These are phyloP conservation scores for Tremella fuciformis DNA, from an alignment of 768 basidiomycete genomes.

Conservation along the genomic window DNA sequence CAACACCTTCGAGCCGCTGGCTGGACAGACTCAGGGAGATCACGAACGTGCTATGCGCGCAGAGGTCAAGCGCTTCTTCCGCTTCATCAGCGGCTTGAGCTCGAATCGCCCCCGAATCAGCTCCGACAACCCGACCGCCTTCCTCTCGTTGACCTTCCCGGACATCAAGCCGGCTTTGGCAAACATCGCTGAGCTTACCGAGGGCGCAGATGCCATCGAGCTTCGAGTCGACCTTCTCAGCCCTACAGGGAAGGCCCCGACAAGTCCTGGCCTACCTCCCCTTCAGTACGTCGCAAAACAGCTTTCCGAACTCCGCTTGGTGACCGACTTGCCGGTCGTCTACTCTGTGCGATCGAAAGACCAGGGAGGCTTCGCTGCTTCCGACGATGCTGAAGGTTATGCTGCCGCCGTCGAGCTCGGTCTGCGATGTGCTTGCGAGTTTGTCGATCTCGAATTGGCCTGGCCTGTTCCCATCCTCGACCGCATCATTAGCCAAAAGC, in stretches of 20 bases:
- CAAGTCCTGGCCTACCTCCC: conserved; percentile 63
- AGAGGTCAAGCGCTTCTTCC: conserved; percentile 82
- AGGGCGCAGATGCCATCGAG: conserved; percentile 88
- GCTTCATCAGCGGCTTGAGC: conserved; percentile 70
- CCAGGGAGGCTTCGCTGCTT: conserved; percentile 90
- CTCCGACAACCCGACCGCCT: conserved; percentile 70
- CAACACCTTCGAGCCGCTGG: conserved; percentile 59
- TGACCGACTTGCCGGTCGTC: conserved; percentile 77
- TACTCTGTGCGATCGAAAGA: conserved; percentile 83
- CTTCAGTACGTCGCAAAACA: conserved; percentile 73
- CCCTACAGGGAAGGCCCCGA: conserved; percentile 52
- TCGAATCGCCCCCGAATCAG: conserved; percentile 58
- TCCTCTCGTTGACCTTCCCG: conserved; percentile 88
- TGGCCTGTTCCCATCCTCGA: conserved; percentile 65
- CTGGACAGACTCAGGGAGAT: conserved; percentile 45
- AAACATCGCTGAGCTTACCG: conserved; percentile 67
- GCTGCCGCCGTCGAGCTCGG: conserved; percentile 74
- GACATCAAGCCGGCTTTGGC: conserved; percentile 70
- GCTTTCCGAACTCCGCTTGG: conserved; percentile 70
- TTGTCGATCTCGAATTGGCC: conserved; percentile 83
- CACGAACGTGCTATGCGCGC: conserved; percentile 54
- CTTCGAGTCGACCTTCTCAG: conserved; percentile 87
- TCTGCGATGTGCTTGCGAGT: conserved; percentile 80
- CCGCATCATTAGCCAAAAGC: conserved; percentile 63
- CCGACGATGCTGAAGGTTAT: conserved; percentile 67